Conservation (phyloP, 176 grass and related monocot genomes). For the Triticum timopheevii region DNA sequence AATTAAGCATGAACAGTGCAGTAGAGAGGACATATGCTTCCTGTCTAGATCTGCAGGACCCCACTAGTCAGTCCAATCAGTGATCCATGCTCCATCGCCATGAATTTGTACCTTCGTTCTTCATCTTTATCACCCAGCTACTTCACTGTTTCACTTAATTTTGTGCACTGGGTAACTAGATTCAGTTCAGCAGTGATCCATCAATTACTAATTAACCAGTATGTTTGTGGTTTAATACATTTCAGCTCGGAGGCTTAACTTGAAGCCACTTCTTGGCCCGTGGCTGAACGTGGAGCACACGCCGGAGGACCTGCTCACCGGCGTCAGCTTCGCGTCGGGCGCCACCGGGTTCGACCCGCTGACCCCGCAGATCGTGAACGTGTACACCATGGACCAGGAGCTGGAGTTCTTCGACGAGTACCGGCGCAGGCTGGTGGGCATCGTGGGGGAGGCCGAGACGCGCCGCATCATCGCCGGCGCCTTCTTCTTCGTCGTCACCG, state of each 20-base stretch:
- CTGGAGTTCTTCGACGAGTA: slow-evolving; percentile 71
- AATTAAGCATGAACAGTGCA: background rate
- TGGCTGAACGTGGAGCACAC: slow-evolving; percentile 48
- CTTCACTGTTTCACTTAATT: background rate
- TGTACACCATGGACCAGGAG: slow-evolving; percentile 63
- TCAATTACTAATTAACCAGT: too few species aligned
- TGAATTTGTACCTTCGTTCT: background rate
- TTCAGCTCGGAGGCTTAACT: slow-evolving; percentile 47
- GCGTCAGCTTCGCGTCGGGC: slow-evolving; percentile 88
- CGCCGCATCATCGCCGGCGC: slow-evolving; percentile 43
- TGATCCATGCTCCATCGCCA: background rate
- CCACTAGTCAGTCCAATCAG: background rate
- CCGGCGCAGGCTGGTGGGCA: slow-evolving; percentile 37
- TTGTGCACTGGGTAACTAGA: too few species aligned
- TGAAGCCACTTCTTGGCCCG: slow-evolving; percentile 57
- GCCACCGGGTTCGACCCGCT: slow-evolving; percentile 82
- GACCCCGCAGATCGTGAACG: slow-evolving; percentile 58
- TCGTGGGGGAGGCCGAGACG: slow-evolving; percentile 59
- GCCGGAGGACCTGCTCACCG: slow-evolving; percentile 62
- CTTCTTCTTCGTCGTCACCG: slow-evolving; percentile 61
- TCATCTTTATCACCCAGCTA: background rate
- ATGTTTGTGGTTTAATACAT: background rate
- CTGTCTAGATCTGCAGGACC: background rate
- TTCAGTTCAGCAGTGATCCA: too few species aligned
- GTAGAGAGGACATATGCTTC: background rate